A percentile compares a stretch with the other conserved stretches of the same genome.
Conservation (phyloP, 768 basidiomycete species). For the Tulasnella sp. region DNA sequence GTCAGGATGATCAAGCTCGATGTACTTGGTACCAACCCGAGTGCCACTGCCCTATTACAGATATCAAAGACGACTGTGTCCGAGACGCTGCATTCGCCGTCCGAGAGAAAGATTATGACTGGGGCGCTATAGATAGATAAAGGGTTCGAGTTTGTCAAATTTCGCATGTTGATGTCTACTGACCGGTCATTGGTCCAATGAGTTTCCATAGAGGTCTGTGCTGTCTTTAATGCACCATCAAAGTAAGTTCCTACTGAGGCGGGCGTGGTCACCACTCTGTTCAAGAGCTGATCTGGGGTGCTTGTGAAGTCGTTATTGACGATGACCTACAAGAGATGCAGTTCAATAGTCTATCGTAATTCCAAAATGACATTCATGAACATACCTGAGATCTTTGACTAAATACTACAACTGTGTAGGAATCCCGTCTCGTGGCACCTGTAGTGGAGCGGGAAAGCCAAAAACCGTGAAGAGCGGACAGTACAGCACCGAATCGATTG, state of each 20-base stretch:
- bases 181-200: slow-evolving; percentile 43
- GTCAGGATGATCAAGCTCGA: neutral
- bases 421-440: slow-evolving; percentile 31
- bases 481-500: slow-evolving; percentile 49
- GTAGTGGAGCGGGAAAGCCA: slow-evolving; percentile 37
- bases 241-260: slow-evolving; percentile 35
- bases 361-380: neutral
- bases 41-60: slow-evolving; percentile 31
- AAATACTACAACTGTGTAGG: slow-evolving; percentile 46
- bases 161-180: neutral
- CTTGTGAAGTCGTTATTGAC: slow-evolving; percentile 37
- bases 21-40: slow-evolving; percentile 29
- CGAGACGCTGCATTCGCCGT: slow-evolving; percentile 34
- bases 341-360: neutral
- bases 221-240: slow-evolving; percentile 28
- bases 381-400: slow-evolving; percentile 17
- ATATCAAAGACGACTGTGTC: slow-evolving; percentile 32
- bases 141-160: neutral
- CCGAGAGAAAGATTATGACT: slow-evolving; percentile 46
- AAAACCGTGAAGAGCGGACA: slow-evolving; percentile 43
- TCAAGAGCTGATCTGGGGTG: slow-evolving; percentile 35
- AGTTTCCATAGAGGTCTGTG: slow-evolving; percentile 31
- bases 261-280: slow-evolving; percentile 25
- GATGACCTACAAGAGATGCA: slow-evolving; percentile 6
- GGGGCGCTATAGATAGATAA: slow-evolving; percentile 29